Conservation (phyloP, 768 basidiomycete species). For the Dentipellis fragilis region DNA sequence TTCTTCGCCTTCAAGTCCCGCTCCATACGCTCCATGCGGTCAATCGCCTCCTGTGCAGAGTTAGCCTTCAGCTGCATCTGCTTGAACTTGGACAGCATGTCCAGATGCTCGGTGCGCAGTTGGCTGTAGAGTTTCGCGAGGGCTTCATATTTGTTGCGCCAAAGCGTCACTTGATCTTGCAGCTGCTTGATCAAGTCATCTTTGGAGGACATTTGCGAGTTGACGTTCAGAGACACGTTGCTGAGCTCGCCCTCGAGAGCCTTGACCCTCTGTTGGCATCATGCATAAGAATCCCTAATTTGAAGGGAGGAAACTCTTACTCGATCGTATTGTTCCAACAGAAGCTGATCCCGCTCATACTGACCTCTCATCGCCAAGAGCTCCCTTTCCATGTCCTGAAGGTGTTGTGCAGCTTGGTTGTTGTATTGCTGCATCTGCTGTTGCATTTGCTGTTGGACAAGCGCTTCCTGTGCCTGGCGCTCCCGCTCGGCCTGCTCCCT, state of each 20-base stretch:
- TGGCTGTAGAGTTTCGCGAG: slow-evolving; percentile 98
- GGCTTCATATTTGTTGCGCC: slow-evolving; percentile 98
- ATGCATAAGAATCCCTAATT: neutral
- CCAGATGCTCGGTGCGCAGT: slow-evolving; percentile 92
- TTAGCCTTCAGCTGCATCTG: slow-evolving; percentile 96
- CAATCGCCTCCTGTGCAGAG: slow-evolving; percentile 95
- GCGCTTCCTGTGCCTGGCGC: slow-evolving; percentile 67
- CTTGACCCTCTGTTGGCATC: slow-evolving; percentile 70
- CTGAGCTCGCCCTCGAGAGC: slow-evolving; percentile 84
- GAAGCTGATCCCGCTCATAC: slow-evolving; percentile 95
- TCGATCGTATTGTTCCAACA: slow-evolving; percentile 94
- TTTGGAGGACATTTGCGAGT: slow-evolving; percentile 80
- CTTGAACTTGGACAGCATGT: slow-evolving; percentile 96
- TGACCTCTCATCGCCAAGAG: slow-evolving; percentile 90
- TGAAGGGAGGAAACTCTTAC: slow-evolving; percentile 35
- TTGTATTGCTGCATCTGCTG: slow-evolving; percentile 76
- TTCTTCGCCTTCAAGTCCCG: slow-evolving; percentile 98
- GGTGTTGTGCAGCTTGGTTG: slow-evolving; percentile 66
- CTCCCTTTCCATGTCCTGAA: slow-evolving; percentile 80
- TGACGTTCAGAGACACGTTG: slow-evolving; percentile 65
- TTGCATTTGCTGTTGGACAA: slow-evolving; percentile 49
- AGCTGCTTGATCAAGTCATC: slow-evolving; percentile 93
- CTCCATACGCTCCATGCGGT: slow-evolving; percentile 99
- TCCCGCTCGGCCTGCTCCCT: slow-evolving; percentile 81
- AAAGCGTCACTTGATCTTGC: slow-evolving; percentile 91